Percentiles rank a stretch among this genome's conserved stretches.
phyloP scores from a whole-genome alignment of 2,329 filamentous ascomycete genomes.

The Diaporthe vexans region DNA sequence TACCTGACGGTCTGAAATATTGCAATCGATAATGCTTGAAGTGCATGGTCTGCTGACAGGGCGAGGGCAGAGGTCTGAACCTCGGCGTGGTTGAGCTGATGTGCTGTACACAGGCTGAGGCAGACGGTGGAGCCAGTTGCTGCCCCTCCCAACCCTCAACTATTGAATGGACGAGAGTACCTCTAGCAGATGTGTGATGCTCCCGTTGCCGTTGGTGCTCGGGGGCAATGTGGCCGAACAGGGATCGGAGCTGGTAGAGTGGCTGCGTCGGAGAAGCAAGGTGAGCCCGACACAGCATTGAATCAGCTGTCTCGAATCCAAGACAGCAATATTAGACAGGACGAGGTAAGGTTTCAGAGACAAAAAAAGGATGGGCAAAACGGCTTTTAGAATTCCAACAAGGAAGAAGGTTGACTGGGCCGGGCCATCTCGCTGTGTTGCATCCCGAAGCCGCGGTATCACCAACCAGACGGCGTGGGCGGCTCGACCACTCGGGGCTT shows the following conservation, averaged over 20 bases:
- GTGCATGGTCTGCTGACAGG: background rate
- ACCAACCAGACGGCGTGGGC: background rate
- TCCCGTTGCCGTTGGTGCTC: too few species aligned
- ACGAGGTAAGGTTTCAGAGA: constrained; percentile 16
- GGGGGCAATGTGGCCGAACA: background rate
- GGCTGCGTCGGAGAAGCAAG: constrained; percentile 29
- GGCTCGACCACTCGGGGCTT: background rate
- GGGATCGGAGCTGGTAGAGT: constrained; percentile 11
- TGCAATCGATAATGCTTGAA: background rate
- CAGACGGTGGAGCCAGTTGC: background rate
- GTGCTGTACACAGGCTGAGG: background rate
- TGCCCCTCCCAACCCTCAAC: background rate
- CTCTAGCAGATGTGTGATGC: too few species aligned
- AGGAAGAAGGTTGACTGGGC: background rate
- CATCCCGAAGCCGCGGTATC: background rate
- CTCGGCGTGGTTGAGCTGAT: background rate
- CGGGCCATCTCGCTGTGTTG: background rate
- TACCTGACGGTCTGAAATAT: background rate
- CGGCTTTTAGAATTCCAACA: background rate
- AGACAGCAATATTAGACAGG: constrained; percentile 27
- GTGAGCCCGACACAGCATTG: constrained; percentile 30
- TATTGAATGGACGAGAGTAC: background rate
- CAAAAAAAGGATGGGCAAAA: background rate
- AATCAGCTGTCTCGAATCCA: constrained; percentile 30
- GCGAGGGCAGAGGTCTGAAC: background rate